These are phyloP conservation scores for Elongisporangium undulatum DNA, from an alignment of 352 stramenopile species.

Conservation along the genomic window DNA sequence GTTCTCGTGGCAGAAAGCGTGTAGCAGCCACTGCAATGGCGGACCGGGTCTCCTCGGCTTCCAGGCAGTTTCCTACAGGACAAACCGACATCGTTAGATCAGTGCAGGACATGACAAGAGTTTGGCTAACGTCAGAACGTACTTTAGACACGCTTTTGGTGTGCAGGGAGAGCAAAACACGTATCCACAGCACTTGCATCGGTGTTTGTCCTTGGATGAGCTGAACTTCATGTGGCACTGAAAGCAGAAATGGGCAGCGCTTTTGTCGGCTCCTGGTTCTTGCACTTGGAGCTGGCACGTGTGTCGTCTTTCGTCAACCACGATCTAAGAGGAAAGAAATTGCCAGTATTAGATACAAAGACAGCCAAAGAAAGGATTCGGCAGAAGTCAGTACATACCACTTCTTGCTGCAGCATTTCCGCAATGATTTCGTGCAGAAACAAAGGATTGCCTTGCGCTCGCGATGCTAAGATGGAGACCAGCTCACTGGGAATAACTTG, in stretches of 20 bases:
- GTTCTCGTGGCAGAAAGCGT: conserved; percentile 64
- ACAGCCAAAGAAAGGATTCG: not conserved
- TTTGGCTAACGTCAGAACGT: conserved; percentile 6
- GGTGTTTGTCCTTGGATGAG: conserved; percentile 59
- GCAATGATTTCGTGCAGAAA: conserved; percentile 82
- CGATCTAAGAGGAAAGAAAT: conserved; percentile 24
- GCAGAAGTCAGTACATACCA: conserved; percentile 23
- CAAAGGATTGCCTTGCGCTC: conserved; percentile 78
- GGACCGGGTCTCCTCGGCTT: conserved; percentile 48
- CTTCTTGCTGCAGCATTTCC: conserved; percentile 78
- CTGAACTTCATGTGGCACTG: conserved; percentile 57
- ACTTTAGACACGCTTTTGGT: conserved; percentile 69
- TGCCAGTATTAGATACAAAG: not conserved
- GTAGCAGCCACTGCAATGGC: conserved; percentile 76
- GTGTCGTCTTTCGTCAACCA: conserved; percentile 49
- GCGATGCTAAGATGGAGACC: conserved; percentile 57
- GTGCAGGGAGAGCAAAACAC: conserved; percentile 77
- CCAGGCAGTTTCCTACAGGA: conserved; percentile 50
- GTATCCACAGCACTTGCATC: conserved; percentile 82
- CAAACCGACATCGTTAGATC: not conserved
- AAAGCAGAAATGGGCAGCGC: conserved; percentile 64
- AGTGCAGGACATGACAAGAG: not conserved
- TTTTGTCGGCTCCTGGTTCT: conserved; percentile 79
- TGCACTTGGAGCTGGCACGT: conserved; percentile 73
- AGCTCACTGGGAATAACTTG: conserved; percentile 53